Conservation (phyloP, 1,284 basidiomycete species). For the Lentinula novae-zelandiae region DNA sequence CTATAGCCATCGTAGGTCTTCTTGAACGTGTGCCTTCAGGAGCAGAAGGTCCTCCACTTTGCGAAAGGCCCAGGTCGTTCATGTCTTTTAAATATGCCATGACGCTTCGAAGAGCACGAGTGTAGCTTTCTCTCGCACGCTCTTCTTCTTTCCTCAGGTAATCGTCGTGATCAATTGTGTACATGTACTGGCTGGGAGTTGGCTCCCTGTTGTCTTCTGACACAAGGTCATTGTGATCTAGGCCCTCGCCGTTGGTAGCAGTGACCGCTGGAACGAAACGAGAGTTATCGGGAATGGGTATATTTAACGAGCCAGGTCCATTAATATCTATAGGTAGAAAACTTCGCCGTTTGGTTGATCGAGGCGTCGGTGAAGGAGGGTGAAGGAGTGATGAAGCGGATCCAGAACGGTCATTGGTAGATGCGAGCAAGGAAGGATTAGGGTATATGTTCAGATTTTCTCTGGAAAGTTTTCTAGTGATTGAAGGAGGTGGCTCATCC, state of each 20-base stretch:
- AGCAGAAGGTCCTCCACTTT: slow-evolving; percentile 48
- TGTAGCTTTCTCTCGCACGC: slow-evolving; percentile 63
- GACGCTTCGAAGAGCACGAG: slow-evolving; percentile 78
- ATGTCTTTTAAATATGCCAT: slow-evolving; percentile 96
- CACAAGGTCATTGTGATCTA: neutral
- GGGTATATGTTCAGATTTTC: neutral
- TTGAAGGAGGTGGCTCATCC: slow-evolving; percentile 14
- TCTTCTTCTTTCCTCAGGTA: slow-evolving; percentile 65
- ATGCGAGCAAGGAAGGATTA: neutral
- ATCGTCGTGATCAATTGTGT: slow-evolving; percentile 34
- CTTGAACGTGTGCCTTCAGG: slow-evolving; percentile 59
- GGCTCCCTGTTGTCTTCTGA: slow-evolving; percentile 25
- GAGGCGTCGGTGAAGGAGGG: slow-evolving; percentile 41
- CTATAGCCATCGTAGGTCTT: slow-evolving; percentile 51
- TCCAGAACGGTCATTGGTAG: slow-evolving; percentile 9
- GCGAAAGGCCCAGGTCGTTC: slow-evolving; percentile 77
- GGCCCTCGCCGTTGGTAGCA: slow-evolving; percentile 42
- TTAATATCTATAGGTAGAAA: slow-evolving; percentile 76
- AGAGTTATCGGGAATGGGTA: slow-evolving; percentile 59
- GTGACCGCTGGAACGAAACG: slow-evolving; percentile 55
- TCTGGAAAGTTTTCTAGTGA: neutral
- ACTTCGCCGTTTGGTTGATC: slow-evolving; percentile 71
- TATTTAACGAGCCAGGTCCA: slow-evolving; percentile 31
- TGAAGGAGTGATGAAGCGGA: slow-evolving; percentile 35
- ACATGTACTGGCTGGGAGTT: slow-evolving; percentile 44